These are phyloP conservation scores for Mimosa pudica DNA, from an alignment of 306 rosid genomes.

Conservation along the genomic window DNA sequence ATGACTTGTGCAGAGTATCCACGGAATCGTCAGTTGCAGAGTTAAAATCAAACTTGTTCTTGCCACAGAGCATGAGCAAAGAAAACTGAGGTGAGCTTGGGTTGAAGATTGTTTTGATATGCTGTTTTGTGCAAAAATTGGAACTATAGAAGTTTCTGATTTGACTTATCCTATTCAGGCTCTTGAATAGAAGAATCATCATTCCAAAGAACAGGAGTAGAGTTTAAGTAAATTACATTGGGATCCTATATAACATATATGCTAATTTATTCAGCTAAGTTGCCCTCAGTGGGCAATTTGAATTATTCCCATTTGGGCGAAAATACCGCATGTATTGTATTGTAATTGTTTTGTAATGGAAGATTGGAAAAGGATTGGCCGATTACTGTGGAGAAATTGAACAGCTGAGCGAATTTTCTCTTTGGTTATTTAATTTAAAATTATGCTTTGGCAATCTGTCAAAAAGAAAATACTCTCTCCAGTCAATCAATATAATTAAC, in stretches of 20 bases:
- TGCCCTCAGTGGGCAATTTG: too few relatives aligned
- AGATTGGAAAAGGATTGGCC: neutral
- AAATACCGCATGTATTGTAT: slow-evolving; percentile 1
- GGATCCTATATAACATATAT: neutral
- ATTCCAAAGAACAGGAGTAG: slow-evolving; percentile 16
- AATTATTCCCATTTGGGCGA: too few relatives aligned
- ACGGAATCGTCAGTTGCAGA: slow-evolving; percentile 41
- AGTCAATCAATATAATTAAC: too few relatives aligned
- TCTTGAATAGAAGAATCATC: slow-evolving; percentile 1
- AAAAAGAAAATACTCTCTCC: too few relatives aligned
- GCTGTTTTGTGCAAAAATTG: slow-evolving; percentile 32
- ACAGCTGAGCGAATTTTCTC: neutral
- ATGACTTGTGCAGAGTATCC: slow-evolving; percentile 31
- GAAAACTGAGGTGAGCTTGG: slow-evolving; percentile 40
- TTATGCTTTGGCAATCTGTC: neutral
- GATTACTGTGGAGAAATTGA: neutral
- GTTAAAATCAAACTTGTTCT: slow-evolving; percentile 35
- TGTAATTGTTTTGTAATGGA: neutral
- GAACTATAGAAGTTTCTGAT: slow-evolving; percentile 14
- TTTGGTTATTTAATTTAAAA: neutral
- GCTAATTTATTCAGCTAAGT: too few relatives aligned
- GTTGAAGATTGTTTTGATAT: neutral
- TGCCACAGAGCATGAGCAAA: slow-evolving; percentile 36
- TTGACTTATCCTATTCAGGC: slow-evolving; percentile 25
- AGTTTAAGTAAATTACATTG: slow-evolving; percentile 7